Conservation (phyloP, 1,284 basidiomycete genomes). For the Fomitopsis betulina region DNA sequence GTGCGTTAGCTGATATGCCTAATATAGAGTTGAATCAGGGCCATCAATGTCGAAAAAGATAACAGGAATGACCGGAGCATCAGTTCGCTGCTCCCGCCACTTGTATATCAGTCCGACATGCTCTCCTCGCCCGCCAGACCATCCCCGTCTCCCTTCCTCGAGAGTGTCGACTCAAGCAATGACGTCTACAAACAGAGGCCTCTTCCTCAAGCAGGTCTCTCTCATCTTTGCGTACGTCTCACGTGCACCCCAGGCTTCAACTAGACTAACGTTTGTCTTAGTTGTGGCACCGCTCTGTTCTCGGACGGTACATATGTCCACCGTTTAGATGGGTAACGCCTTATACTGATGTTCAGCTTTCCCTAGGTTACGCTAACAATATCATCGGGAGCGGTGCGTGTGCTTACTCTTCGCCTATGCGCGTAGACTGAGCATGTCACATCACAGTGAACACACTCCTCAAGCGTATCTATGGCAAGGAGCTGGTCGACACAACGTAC, state of each 20-base stretch:
- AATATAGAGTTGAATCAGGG: slow-evolving; percentile 2
- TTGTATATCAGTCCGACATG: slow-evolving; percentile 1
- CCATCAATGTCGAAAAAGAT: slow-evolving; percentile 6
- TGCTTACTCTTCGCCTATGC: background rate
- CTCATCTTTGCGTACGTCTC: slow-evolving; percentile 72
- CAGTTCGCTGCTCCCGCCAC: background rate
- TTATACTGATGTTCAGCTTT: background rate
- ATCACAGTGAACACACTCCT: slow-evolving; percentile 60
- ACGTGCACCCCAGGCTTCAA: background rate
- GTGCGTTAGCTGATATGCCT: slow-evolving; percentile 1
- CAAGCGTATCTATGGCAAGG: slow-evolving; percentile 57
- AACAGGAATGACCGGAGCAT: slow-evolving; percentile 5
- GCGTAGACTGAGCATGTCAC: background rate
- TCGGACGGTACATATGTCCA: slow-evolving; percentile 62
- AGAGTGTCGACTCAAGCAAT: slow-evolving; percentile 14
- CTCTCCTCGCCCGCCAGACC: background rate
- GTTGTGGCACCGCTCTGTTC: slow-evolving; percentile 83
- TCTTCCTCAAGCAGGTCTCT: slow-evolving; percentile 49
- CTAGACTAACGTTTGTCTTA: slow-evolving; percentile 20
- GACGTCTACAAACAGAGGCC: slow-evolving; percentile 14
- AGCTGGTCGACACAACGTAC: slow-evolving; percentile 49
- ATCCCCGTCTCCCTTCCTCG: slow-evolving; percentile 9
- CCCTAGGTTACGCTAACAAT: slow-evolving; percentile 75
- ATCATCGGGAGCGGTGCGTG: slow-evolving; percentile 70
- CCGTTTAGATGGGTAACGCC: background rate